Evolutionary conservation across 805 yeast genomes (phyloP), one percentile per base, ranked within the genome.

Genomic region (Diddensiella transvaalensis): DNA sequence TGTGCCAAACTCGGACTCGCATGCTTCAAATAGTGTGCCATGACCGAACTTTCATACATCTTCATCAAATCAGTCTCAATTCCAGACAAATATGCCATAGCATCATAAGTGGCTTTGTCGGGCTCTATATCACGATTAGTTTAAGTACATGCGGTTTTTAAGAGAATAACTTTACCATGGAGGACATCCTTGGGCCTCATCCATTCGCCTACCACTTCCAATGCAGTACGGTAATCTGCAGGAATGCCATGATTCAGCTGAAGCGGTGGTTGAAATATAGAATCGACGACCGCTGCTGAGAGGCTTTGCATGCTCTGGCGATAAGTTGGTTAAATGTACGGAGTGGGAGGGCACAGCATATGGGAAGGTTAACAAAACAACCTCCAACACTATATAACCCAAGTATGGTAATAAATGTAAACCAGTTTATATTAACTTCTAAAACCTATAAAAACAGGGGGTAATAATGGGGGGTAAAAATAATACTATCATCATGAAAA

Each of bases 11-110:
- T 15, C 8, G 56, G 50, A 10, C 39, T 40, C n/a, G 47, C 54
- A 24, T 21, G 38, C 26, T 47, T 40, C 24, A 42, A 22, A 22
- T 51, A 52, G 23, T 52, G 50, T 3, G 35, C 40, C 8, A 44
- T 36, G 3, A 52, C 48, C 4, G 44, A 40, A 17, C 46, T 47
- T 18, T 40, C 36, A 42, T 49, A 49, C 8, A 10, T 3, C 32
- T 17, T 30, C 3, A 43, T 32, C 13, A 43, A 15, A 23, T 4
- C 39, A 30, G 17, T 22, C 18, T 43, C 46, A 8, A 32, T 13
- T 3, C 17, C 46, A 3, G 40, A 17, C 3, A 33, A 13, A 22
- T 32, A 43, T 32, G 30, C 46, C 4, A 43, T 18, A n/a, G 50
- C 50, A 2, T 18, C 11, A 6, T 22, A 15, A 5, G 37, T 42